phyloP scores from a whole-genome alignment of 2,329 filamentous ascomycete species.

The Neoscytalidium dimidiatum region DNA sequence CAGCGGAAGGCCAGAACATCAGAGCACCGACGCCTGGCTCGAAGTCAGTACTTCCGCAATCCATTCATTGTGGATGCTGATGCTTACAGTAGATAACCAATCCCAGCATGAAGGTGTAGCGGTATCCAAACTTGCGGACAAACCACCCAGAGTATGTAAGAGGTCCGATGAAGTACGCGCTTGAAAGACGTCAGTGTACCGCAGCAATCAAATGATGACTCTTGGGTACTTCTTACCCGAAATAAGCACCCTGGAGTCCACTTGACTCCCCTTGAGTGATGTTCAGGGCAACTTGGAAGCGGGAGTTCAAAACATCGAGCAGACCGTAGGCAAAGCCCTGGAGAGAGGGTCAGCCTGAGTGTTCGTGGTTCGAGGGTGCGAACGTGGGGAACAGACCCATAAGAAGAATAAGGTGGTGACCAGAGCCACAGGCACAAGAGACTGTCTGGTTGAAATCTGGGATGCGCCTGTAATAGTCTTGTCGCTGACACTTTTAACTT shows the following conservation, averaged over 20 bases:
- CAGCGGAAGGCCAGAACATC: conserved; percentile 81
- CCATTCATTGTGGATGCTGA: background rate
- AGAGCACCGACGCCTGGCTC: conserved; percentile 62
- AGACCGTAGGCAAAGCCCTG: conserved; percentile 48
- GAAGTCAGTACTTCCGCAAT: background rate
- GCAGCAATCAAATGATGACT: no score
- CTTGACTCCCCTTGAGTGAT: conserved; percentile 58
- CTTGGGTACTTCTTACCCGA: conserved; percentile 49
- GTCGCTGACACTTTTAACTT: conserved; percentile 38
- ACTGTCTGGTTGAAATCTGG: conserved; percentile 45
- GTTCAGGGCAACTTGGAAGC: conserved; percentile 45
- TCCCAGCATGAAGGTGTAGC: conserved; percentile 77
- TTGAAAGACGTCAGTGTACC: conserved; percentile 23
- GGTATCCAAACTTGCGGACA: conserved; percentile 74
- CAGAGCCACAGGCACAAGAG: conserved; percentile 51
- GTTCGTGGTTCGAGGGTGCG: background rate
- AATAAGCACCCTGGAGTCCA: conserved; percentile 66
- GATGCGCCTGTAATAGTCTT: conserved; percentile 37
- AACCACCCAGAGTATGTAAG: conserved; percentile 59
- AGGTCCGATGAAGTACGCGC: conserved; percentile 56
- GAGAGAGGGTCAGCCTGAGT: background rate
- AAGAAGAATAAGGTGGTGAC: conserved; percentile 54
- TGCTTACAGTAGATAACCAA: conserved; percentile 61
- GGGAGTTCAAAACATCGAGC: conserved; percentile 46
- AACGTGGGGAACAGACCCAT: conserved; percentile 40